Conservation (phyloP, 2,329 filamentous ascomycete genomes). For the Proliferodiscus dingleyae region DNA sequence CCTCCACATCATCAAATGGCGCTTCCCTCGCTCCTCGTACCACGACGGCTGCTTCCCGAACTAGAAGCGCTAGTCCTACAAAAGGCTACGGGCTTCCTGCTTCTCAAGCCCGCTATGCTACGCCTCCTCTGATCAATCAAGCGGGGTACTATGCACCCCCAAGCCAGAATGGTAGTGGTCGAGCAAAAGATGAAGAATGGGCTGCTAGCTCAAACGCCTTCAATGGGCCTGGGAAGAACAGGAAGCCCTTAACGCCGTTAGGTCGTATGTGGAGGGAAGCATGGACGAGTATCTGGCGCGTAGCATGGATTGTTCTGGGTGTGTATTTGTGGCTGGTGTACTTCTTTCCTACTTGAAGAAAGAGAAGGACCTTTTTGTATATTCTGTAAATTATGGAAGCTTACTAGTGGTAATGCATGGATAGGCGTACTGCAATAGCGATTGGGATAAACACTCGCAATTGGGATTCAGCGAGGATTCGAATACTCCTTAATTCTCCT, state of each 20-base stretch:
- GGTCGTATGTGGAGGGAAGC: constrained; percentile 55
- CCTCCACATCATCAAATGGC: constrained; percentile 23
- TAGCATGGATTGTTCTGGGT: constrained; percentile 56
- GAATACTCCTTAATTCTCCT: too few relatives aligned
- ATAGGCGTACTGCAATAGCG: too few relatives aligned
- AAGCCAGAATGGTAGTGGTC: constrained; percentile 13
- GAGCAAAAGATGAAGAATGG: constrained; percentile 2
- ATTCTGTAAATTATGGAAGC: background rate
- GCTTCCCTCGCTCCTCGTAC: constrained; percentile 25
- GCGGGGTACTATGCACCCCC: constrained; percentile 9
- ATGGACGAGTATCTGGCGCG: constrained; percentile 54
- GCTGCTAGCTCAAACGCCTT: background rate
- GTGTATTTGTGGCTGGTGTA: constrained; percentile 66
- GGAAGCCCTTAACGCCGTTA: constrained; percentile 31
- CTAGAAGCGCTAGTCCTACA: constrained; percentile 25
- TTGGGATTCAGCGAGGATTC: too few relatives aligned
- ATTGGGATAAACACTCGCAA: too few relatives aligned
- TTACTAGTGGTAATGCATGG: too few relatives aligned
- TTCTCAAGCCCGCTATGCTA: constrained; percentile 18
- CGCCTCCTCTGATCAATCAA: constrained; percentile 14
- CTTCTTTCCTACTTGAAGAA: constrained; percentile 25
- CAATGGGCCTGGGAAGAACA: constrained; percentile 3
- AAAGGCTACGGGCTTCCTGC: constrained; percentile 28
- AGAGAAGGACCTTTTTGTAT: background rate
- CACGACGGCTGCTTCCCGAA: constrained; percentile 22